A percentile compares a stretch with the other conserved stretches of the same genome.
Evolutionary conservation across 129 eudicot species (phyloP).

Genomic region (Lactuca sativa): DNA sequence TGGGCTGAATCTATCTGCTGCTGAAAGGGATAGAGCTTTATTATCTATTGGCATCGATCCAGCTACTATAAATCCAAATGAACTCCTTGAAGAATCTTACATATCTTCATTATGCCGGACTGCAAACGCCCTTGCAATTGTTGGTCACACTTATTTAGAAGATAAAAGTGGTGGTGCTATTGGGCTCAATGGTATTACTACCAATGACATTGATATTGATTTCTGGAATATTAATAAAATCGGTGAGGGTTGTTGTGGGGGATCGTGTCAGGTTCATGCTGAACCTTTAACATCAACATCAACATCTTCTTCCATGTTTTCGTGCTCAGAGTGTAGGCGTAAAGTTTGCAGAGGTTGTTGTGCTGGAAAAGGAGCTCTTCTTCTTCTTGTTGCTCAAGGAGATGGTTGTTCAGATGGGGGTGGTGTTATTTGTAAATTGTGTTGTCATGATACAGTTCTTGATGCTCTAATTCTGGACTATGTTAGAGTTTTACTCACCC

Average conservation of each 20-base stretch:
- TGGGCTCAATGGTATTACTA: constrained; percentile 58
- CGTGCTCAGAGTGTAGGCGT: constrained; percentile 69
- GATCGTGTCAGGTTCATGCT: constrained; percentile 72
- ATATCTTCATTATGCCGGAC: constrained; percentile 62
- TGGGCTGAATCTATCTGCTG: constrained; percentile 81
- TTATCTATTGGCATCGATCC: constrained; percentile 91
- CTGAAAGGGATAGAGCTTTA: constrained; percentile 92
- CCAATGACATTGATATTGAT: constrained; percentile 45
- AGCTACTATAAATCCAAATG: constrained; percentile 83
- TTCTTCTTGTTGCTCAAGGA: constrained; percentile 24
- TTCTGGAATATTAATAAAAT: constrained; percentile 81
- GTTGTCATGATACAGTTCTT: constrained; percentile 78
- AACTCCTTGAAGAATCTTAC: constrained; percentile 66
- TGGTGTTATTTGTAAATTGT: constrained; percentile 73
- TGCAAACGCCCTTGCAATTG: constrained; percentile 74
- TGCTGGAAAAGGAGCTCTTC: constrained; percentile 90
- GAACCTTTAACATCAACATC: constrained; percentile 46
- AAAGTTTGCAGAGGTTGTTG: constrained; percentile 85
- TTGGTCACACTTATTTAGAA: constrained; percentile 71
- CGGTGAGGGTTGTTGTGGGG: constrained; percentile 72
- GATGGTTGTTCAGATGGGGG: constrained; percentile 46
- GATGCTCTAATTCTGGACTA: constrained; percentile 81
- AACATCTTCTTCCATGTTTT: constrained; percentile 36
- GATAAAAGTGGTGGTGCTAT: constrained; percentile 69
- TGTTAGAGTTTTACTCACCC: constrained; percentile 71